Evolutionary conservation across 2,329 filamentous ascomycete genomes (phyloP), one percentile per base, ranked within the genome.

Genomic region (Ascochyta pisi): DNA sequence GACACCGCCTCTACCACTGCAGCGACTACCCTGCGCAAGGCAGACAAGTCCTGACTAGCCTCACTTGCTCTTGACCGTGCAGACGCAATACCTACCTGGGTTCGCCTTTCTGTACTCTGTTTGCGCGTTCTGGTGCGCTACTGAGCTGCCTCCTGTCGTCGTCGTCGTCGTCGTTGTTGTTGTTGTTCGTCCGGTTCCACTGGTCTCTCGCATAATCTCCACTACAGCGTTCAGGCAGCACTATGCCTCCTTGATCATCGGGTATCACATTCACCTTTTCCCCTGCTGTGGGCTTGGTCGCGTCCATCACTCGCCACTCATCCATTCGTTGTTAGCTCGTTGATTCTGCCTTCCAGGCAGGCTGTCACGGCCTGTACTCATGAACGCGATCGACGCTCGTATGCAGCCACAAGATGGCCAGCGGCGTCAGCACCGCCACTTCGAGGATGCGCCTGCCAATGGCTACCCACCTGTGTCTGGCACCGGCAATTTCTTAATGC

Each of bases 1-100:
- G 64, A 69, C 69, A 73, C 69, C 65, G 67, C 71, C 71, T 67
- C 61, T 68, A 66, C 64, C 64, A 68, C 62, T 59, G 62, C 69
- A 55, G 39, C 54, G 67, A 60, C 64, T 65, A 58, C 57, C 54
- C 58, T 68, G 63, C 57, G 60, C 68, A 62, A 73, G 70, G 71
- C 70, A 71, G 65, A 73, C 61, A 60, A 64, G 45, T 60, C 64
- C 63, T 65, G 62, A 62, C 69, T 60, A 46, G 57, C 67, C 33
- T 63, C 62, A 64, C 58, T 65, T 58, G 49, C 60, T 55, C 54
- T 63, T 59, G 54, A 54, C 61, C 52, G 53, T 54, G 55, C 67
- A 61, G 58, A 64, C 59, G 64, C 62, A 64, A 61, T 65, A 65
- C 50, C 60, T 62, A 58, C 61, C 50, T 58, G 52, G 54, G 45